phyloP scores from a whole-genome alignment of 163 green algal genomes.

The Chloroidium sp. region DNA sequence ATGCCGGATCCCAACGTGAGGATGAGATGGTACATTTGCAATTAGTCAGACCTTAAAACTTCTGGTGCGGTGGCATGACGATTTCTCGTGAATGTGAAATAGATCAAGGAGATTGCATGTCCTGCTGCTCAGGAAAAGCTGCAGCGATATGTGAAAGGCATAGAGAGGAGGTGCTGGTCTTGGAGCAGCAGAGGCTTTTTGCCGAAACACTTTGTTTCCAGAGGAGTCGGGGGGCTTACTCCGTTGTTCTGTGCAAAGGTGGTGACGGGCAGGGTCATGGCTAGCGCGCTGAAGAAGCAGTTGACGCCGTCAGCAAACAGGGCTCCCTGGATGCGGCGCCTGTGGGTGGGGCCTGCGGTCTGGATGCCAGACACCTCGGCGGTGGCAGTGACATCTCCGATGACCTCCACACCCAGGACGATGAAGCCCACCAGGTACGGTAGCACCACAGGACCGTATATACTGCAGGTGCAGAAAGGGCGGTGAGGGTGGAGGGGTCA shows the following conservation, averaged over 20 bases:
- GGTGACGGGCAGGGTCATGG: conserved; percentile 51
- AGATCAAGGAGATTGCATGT: too few species aligned
- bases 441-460: conserved; percentile 66
- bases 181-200: background rate
- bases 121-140: too few species aligned
- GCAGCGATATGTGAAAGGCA: too few species aligned
- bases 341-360: conserved; percentile 22
- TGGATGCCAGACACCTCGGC: conserved; percentile 44
- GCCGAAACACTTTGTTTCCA: too few species aligned
- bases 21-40: too few species aligned
- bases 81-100: too few species aligned
- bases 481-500: too few species aligned
- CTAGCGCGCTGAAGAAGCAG: conserved; percentile 53
- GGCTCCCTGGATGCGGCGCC: conserved; percentile 41
- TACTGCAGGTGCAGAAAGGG: background rate
- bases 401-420: conserved; percentile 29
- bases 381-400: conserved; percentile 68
- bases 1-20: too few species aligned
- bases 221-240: background rate
- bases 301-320: conserved; percentile 47
- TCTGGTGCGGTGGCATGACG: too few species aligned
- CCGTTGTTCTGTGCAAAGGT: conserved; percentile 79
- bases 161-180: too few species aligned
- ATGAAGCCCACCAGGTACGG: conserved; percentile 29
- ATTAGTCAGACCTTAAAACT: too few species aligned